Conservation (phyloP, 2,329 filamentous ascomycete species). For the Alternaria alternata region DNA sequence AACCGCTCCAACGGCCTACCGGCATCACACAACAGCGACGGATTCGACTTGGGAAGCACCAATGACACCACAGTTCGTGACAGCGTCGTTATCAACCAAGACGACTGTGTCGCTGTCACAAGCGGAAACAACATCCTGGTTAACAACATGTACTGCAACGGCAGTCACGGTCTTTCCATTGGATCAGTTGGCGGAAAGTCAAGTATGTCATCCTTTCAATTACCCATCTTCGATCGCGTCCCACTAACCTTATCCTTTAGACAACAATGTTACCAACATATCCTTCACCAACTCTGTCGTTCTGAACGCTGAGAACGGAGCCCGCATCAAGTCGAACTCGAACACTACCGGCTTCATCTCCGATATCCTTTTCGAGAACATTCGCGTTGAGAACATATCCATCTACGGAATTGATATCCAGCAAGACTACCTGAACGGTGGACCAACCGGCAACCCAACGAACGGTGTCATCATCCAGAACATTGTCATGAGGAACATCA, state of each 20-base stretch:
- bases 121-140: constrained; percentile 54
- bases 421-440: constrained; percentile 60
- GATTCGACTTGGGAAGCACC: constrained; percentile 62
- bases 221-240: too few relatives aligned
- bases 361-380: constrained; percentile 25
- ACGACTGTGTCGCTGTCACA: constrained; percentile 66
- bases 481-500: constrained; percentile 52
- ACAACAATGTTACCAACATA: constrained; percentile 49
- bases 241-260: not conserved
- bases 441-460: constrained; percentile 53
- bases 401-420: constrained; percentile 60
- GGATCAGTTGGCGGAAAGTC: constrained; percentile 59
- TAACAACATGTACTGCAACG: constrained; percentile 54
- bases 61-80: constrained; percentile 52
- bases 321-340: constrained; percentile 64
- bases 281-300: constrained; percentile 59
- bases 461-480: constrained; percentile 55
- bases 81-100: constrained; percentile 63
- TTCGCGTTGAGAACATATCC: constrained; percentile 50
- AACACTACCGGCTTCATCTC: constrained; percentile 55
- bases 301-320: constrained; percentile 60
- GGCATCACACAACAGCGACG: constrained; percentile 60
- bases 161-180: constrained; percentile 65
- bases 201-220: constrained; percentile 10
- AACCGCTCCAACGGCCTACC: constrained; percentile 33